Evolutionary conservation across 345 rosid species (phyloP).

Genomic region (Linum tenue): DNA sequence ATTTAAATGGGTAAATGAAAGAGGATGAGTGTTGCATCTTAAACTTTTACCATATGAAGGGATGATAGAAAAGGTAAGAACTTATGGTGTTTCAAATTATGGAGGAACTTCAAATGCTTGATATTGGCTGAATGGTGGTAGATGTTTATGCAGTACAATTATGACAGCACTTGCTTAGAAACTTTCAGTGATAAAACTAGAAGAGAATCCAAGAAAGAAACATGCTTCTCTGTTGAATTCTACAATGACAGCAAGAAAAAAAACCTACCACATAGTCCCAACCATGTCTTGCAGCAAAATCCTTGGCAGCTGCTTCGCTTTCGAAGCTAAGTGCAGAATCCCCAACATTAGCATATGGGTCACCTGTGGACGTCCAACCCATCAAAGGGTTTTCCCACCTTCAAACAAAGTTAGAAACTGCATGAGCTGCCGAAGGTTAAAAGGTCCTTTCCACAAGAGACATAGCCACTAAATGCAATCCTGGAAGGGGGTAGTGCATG

Average conservation of each 20-base stretch:
- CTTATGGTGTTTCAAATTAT: too few species aligned
- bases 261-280: constrained; percentile 71
- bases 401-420: background rate
- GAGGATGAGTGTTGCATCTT: too few species aligned
- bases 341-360: constrained; percentile 97
- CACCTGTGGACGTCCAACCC: constrained; percentile 99
- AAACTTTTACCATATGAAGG: too few species aligned
- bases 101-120: too few species aligned
- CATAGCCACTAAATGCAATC: background rate
- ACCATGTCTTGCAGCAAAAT: constrained; percentile 82
- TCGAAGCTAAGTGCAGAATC: constrained; percentile 73
- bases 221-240: too few species aligned
- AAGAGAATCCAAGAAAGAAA: background rate
- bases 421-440: background rate
- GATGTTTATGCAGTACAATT: background rate
- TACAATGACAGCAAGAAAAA: background rate
- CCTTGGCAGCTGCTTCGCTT: constrained; percentile 70
- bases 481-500: background rate
- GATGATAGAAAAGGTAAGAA: too few species aligned
- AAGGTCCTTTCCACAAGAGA: background rate
- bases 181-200: background rate
- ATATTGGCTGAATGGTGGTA: background rate
- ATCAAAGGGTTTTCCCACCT: constrained; percentile 99
- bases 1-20: too few species aligned
- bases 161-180: background rate